A percentile compares a stretch with the other conserved stretches of the same genome.
Evolutionary conservation across 2,329 filamentous ascomycete species (phyloP).

Genomic region (Nemania sp.): DNA sequence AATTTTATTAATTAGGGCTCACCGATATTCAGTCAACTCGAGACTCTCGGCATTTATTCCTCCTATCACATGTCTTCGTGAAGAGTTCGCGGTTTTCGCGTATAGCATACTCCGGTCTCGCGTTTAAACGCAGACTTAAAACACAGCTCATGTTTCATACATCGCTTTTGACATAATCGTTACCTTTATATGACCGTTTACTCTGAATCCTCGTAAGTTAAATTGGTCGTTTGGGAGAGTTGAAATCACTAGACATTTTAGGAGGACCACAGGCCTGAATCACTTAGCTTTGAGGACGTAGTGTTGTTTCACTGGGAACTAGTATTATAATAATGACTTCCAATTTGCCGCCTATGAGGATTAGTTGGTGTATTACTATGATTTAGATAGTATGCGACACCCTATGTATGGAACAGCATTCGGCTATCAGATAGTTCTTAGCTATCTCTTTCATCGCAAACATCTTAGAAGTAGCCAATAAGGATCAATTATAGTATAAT

Average conservation of each 20-base stretch:
- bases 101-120: constrained; percentile 2
- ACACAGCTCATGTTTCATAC: constrained; percentile 24
- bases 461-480: background rate
- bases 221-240: background rate
- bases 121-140: constrained; percentile 1
- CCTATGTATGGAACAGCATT: background rate
- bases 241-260: background rate
- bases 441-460: background rate
- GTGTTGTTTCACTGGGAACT: too few relatives aligned
- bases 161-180: background rate
- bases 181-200: background rate
- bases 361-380: background rate
- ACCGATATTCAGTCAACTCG: background rate
- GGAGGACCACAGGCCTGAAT: background rate
- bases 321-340: too few relatives aligned
- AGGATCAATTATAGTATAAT: background rate
- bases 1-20: background rate
- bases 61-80: constrained; percentile 11
- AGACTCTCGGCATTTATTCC: background rate
- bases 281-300: too few relatives aligned
- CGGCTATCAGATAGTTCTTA: background rate
- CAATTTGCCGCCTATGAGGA: too few relatives aligned
- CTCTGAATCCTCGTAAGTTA: background rate
- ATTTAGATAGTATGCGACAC: too few relatives aligned
- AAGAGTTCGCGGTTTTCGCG: constrained; percentile 7